Evolutionary conservation across 805 yeast genomes (phyloP).

Genomic region (Saccharomycopsis lassenensis): DNA sequence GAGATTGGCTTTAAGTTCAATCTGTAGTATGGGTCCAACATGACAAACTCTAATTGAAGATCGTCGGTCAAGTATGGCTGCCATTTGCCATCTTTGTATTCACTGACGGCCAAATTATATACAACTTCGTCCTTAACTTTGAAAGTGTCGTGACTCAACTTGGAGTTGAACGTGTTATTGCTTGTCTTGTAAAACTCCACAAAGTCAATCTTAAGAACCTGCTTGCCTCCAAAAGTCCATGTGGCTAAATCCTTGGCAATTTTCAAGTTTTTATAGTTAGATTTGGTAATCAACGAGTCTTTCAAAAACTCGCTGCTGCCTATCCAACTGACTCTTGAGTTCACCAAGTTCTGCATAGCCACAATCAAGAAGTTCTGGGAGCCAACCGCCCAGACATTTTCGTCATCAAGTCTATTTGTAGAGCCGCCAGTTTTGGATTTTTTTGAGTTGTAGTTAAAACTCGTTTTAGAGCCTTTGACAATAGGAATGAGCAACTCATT

Average conservation of each 20-base stretch:
- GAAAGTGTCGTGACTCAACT: conserved; percentile 32
- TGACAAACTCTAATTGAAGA: conserved; percentile 71
- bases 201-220: conserved; percentile 45
- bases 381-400: conserved; percentile 67
- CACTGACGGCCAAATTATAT: conserved; percentile 37
- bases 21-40: conserved; percentile 95
- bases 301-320: conserved; percentile 55
- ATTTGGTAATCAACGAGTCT: conserved; percentile 24
- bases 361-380: conserved; percentile 66
- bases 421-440: conserved; percentile 32
- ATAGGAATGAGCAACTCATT: conserved; percentile 63
- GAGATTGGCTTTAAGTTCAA: conserved; percentile 42
- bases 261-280: conserved; percentile 24
- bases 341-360: conserved; percentile 68
- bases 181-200: conserved; percentile 25
- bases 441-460: conserved; percentile 41
- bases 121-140: conserved; percentile 63
- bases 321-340: conserved; percentile 71
- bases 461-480: conserved; percentile 51
- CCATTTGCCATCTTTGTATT: conserved; percentile 49
- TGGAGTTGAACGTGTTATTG: conserved; percentile 23
- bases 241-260: conserved; percentile 36
- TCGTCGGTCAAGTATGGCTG: conserved; percentile 52
- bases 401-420: conserved; percentile 21
- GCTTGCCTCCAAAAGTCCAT: conserved; percentile 70